These are phyloP conservation scores for Rugosomyces carneus DNA, from an alignment of 1,284 basidiomycete species.

Conservation along the genomic window DNA sequence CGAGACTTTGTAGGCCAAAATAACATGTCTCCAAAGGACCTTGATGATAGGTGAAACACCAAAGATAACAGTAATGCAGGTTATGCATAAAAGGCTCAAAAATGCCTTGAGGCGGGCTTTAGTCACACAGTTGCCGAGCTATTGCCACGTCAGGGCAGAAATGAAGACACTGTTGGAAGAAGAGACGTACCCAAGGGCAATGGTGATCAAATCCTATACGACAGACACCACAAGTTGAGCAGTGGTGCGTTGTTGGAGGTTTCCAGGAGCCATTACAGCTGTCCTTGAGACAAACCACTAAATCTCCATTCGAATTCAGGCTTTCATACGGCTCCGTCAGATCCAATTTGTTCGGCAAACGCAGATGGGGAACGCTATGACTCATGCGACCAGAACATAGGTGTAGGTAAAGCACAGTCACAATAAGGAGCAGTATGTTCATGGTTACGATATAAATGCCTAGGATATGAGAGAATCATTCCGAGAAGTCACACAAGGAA, in stretches of 20 bases:
- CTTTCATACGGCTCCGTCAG: slow-evolving; percentile 40
- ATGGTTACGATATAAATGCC: slow-evolving; percentile 29
- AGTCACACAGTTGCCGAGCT: slow-evolving; percentile 49
- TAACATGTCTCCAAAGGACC: slow-evolving; percentile 27
- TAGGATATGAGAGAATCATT: slow-evolving; percentile 11
- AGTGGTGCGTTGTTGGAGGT: slow-evolving; percentile 46
- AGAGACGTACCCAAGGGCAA: slow-evolving; percentile 44
- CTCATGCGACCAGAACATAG: slow-evolving; percentile 29
- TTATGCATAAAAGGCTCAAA: slow-evolving; percentile 30
- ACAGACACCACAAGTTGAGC: slow-evolving; percentile 44
- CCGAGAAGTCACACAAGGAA: not conserved
- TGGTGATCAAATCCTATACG: slow-evolving; percentile 49
- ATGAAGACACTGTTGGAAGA: not conserved
- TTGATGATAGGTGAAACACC: slow-evolving; percentile 28
- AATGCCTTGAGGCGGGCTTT: slow-evolving; percentile 36
- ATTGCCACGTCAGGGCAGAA: not conserved
- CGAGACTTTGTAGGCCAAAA: slow-evolving; percentile 30
- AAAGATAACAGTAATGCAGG: slow-evolving; percentile 28
- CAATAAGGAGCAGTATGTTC: slow-evolving; percentile 24
- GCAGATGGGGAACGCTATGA: slow-evolving; percentile 27
- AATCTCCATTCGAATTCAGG: slow-evolving; percentile 27
- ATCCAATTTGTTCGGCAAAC: slow-evolving; percentile 24
- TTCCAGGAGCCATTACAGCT: slow-evolving; percentile 41
- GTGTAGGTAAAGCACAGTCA: slow-evolving; percentile 30
- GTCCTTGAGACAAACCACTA: slow-evolving; percentile 33